Base-by-base conservation (phyloP, 176 grass and related monocot genomes). In the Avena insularis region DNA sequence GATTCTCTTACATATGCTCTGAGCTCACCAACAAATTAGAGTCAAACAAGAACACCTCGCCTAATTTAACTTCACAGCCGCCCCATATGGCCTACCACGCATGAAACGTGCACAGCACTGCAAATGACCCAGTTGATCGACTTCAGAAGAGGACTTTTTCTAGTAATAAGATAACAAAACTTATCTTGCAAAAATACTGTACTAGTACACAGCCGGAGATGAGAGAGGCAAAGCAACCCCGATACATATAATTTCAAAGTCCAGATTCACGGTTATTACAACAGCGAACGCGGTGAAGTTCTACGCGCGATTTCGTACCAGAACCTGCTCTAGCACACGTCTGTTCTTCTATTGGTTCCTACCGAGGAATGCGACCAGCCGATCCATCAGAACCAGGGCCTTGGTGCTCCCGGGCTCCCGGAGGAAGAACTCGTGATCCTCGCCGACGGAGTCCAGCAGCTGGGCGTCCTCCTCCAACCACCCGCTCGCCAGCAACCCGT, bases 341-440 rank as follows among this genome's bases (percentile, higher is more conserved):
- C 16, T 48, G 69, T 17, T 68, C 61, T 58, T 27, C 64, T 62
- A 77, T 13, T 43, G 16, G n/a, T 78, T 71, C 29, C 53, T 72
- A 7, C 16, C 2, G 64, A 90, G 0, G 53, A 83, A 1, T 16
- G 88, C 88, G 2, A 21, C 84, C 3, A 86, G 12, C 0, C 72
- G 29, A 7, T 86, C 84, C 84, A 90, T 63, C 43, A 86, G 84
- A 46, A 43, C 13, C 53, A 86, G 3, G n/a, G 88, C 84, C 71
- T 82, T 86, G 71, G 27, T 29, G 43, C 88, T 33, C 0, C 77
- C 71, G 7, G 88, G 84, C 40, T 82, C 53, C 8, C 72, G 51
- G 51, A 82, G 79, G 84, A 78, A 47, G 53, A 86, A 90, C 79
- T 90, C 79, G 79, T 90, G 84, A 12, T 71, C 84, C 63, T 51